These are phyloP conservation scores for Wickerhamiella pararugosa DNA, from an alignment of 1,139 yeast species.

Conservation along the genomic window DNA sequence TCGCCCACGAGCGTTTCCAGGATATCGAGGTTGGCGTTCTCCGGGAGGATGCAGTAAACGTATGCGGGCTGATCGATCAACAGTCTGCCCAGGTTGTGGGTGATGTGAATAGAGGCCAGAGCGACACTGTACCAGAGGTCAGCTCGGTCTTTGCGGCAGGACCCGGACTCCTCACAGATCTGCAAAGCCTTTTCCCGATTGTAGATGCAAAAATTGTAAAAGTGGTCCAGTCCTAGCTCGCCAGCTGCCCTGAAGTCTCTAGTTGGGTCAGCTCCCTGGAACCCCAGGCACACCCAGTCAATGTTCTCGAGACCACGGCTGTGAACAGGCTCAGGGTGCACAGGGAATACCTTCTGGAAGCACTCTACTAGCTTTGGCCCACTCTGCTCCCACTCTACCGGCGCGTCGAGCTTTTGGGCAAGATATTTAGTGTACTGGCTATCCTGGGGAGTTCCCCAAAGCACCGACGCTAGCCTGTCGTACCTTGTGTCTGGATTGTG, in stretches of 20 bases:
- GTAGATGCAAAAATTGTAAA: slow-evolving; percentile 17
- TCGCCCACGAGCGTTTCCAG: slow-evolving; percentile 7
- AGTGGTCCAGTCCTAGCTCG: slow-evolving; percentile 20
- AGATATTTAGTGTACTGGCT: too few species aligned
- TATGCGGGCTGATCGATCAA: slow-evolving; percentile 11
- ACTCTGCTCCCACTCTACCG: too few species aligned
- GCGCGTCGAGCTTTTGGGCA: too few species aligned
- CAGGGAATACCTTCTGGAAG: too few species aligned
- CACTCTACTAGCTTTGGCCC: too few species aligned
- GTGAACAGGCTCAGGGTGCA: too few species aligned
- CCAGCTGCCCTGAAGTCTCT: slow-evolving; percentile 28
- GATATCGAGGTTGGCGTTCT: neutral
- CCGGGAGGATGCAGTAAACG: slow-evolving; percentile 4
- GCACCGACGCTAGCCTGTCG: too few species aligned
- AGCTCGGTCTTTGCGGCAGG: slow-evolving; percentile 11
- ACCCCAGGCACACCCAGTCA: slow-evolving; percentile 27
- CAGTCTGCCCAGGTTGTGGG: slow-evolving; percentile 15
- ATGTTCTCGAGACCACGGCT: neutral
- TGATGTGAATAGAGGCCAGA: slow-evolving; percentile 24
- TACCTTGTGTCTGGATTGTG: too few species aligned
- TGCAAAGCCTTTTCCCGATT: slow-evolving; percentile 12
- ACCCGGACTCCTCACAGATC: slow-evolving; percentile 19
- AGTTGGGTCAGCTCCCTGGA: slow-evolving; percentile 27
- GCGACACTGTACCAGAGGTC: slow-evolving; percentile 27
- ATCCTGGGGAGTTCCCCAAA: too few species aligned